Percentiles rank a stretch among this genome's conserved stretches.
These are phyloP conservation scores for Aureobasidium leucospermi DNA, from an alignment of 2,329 filamentous ascomycete genomes.

Conservation along the genomic window DNA sequence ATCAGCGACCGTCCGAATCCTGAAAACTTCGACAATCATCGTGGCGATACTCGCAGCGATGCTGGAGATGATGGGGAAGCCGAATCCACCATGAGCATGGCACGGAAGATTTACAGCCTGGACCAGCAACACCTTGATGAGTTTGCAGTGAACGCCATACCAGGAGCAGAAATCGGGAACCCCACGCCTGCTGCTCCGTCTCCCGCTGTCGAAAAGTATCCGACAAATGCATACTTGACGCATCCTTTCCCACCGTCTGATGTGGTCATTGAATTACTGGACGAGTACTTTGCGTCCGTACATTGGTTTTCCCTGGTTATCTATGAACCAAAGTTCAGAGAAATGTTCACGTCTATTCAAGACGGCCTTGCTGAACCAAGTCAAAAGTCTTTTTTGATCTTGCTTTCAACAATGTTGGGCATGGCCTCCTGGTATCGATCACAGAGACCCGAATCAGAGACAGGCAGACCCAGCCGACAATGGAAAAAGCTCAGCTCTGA, in stretches of 20 bases:
- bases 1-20: too few relatives aligned
- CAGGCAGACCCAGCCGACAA: slow-evolving; percentile 15
- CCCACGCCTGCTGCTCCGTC: background rate
- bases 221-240: slow-evolving; percentile 17
- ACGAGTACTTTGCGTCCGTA: slow-evolving; percentile 36
- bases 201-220: slow-evolving; percentile 17
- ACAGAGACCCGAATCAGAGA: slow-evolving; percentile 19
- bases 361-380: slow-evolving; percentile 29
- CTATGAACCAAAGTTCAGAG: slow-evolving; percentile 35
- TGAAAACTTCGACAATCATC: background rate
- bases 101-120: background rate
- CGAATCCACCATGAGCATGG: background rate
- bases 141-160: background rate
- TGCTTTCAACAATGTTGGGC: slow-evolving; percentile 32
- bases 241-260: slow-evolving; percentile 25
- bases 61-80: background rate
- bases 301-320: slow-evolving; percentile 41
- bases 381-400: slow-evolving; percentile 31
- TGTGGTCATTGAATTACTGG: slow-evolving; percentile 28
- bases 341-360: slow-evolving; percentile 25
- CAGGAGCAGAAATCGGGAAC: background rate
- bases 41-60: background rate
- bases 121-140: background rate
- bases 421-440: slow-evolving; percentile 33
- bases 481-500: slow-evolving; percentile 18